These are phyloP conservation scores for Fusarium sp. DNA, from an alignment of 2,329 filamentous ascomycete species.

Conservation along the genomic window DNA sequence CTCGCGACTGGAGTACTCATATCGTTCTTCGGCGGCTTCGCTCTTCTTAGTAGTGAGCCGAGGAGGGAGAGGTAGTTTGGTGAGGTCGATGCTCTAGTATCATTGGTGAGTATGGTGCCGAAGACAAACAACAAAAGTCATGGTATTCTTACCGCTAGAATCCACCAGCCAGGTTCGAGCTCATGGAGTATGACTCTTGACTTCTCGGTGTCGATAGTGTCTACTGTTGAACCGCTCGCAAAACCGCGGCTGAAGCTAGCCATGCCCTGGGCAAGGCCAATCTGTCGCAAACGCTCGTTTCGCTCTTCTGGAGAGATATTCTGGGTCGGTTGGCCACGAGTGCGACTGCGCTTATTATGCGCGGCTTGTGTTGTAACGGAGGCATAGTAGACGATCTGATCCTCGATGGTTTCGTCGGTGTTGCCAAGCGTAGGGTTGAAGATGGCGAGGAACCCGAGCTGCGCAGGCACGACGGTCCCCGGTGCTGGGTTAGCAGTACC, in stretches of 20 bases:
- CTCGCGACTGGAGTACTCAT: slow-evolving; percentile 90
- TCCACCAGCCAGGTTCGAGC: slow-evolving; percentile 93
- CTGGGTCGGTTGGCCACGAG: slow-evolving; percentile 53
- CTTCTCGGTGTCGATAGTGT: slow-evolving; percentile 91
- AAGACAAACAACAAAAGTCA: background rate
- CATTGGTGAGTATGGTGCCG: background rate
- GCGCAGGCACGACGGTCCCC: slow-evolving; percentile 67
- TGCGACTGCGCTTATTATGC: slow-evolving; percentile 52
- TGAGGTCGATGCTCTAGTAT: slow-evolving; percentile 72
- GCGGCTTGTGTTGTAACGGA: slow-evolving; percentile 60
- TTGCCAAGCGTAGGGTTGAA: slow-evolving; percentile 86
- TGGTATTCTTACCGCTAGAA: slow-evolving; percentile 75
- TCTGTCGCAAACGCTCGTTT: slow-evolving; percentile 89
- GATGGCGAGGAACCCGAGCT: slow-evolving; percentile 89
- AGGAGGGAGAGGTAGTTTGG: slow-evolving; percentile 70
- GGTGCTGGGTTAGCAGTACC: slow-evolving; percentile 26
- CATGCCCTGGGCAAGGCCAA: slow-evolving; percentile 96
- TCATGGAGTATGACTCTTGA: slow-evolving; percentile 85
- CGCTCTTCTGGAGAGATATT: slow-evolving; percentile 68
- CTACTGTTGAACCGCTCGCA: slow-evolving; percentile 76
- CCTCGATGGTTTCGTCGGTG: slow-evolving; percentile 65
- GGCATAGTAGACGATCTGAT: slow-evolving; percentile 95
- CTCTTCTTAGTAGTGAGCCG: slow-evolving; percentile 54
- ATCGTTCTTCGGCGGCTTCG: slow-evolving; percentile 53
- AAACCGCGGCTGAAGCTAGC: slow-evolving; percentile 92